These are phyloP conservation scores for Leccinum aurantiacum DNA, from an alignment of 768 basidiomycete genomes.

Conservation along the genomic window DNA sequence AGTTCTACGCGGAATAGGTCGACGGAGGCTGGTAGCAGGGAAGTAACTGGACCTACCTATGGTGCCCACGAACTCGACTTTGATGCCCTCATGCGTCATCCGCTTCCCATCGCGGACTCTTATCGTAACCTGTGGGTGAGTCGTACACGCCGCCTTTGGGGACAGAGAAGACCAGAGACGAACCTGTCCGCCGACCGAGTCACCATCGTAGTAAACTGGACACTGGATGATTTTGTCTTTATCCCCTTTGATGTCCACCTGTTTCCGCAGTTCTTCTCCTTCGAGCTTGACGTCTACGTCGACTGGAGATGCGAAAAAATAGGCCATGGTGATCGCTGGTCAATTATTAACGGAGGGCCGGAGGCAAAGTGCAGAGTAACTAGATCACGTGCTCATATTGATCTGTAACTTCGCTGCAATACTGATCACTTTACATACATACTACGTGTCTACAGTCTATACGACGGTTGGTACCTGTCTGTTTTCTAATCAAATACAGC, in stretches of 20 bases:
- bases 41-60: conserved; percentile 63
- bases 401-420: neutral
- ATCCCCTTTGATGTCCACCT: conserved; percentile 86
- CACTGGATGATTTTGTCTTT: conserved; percentile 83
- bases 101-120: conserved; percentile 95
- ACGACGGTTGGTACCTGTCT: neutral
- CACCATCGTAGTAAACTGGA: conserved; percentile 96
- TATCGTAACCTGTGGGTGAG: conserved; percentile 63
- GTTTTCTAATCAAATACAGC: neutral
- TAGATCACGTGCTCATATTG: conserved; percentile 12
- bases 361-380: no score
- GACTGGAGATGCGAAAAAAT: conserved; percentile 89
- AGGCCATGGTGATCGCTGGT: conserved; percentile 47
- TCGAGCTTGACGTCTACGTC: conserved; percentile 90
- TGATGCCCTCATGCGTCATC: conserved; percentile 92
- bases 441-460: neutral
- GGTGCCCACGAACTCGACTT: conserved; percentile 95
- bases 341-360: conserved; percentile 3
- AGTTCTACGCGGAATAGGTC: conserved; percentile 45
- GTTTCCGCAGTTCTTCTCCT: conserved; percentile 83
- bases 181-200: conserved; percentile 87
- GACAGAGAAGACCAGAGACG: conserved; percentile 16
- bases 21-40: neutral
- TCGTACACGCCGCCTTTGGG: conserved; percentile 1
- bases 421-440: no score